Base-by-base conservation (phyloP, 257 asterid species). In the Capsicum pubescens region DNA sequence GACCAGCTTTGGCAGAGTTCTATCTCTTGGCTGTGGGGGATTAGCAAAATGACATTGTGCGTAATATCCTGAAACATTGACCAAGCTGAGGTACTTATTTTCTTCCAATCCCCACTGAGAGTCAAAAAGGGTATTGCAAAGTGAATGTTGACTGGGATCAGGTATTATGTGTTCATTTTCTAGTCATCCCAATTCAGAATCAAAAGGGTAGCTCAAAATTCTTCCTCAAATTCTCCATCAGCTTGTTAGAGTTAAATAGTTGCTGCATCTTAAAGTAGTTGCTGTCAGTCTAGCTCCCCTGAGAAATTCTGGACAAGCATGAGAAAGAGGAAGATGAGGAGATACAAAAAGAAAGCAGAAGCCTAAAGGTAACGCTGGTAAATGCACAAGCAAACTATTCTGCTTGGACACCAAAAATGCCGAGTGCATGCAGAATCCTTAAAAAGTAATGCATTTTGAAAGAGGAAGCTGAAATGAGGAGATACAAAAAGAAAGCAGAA, bases 381-480 rank as follows among this genome's bases (percentile, higher is more conserved):
- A 42, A 74, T 19, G 42, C 60, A 74, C 80, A 21, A 48, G 57
- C 19, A 19, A 19, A 66, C 72, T 35, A 66, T 66, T 46, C 35
- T 66, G 19, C 19, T 13, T 32, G 72, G 46, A 67, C 50, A 13
- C 74, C 21, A 7, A 67, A 35, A 35, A 35, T 7, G 19, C 4
- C 2, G 19, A 6, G 17, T 66, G 48, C 35, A 17, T 9, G 5
- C 48, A 67, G 74, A 48, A 67, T 67, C 76, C 32, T 26, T 26
- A 26, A 26, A 26, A 26, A 26, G 32, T 26, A 26, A 26, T 26
- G 32, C 32, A 26, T 26, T 26, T 26, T 26, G 55, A 69, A 69
- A 42, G 78, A 8, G 26, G 55, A 42, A 69, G 78, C 55, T 69
- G 78, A 69, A 69, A 69, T 69, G 78, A 69, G 50, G 74, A 67